These are phyloP conservation scores for Glycine latifolia DNA, from an alignment of 306 rosid species.

Conservation along the genomic window DNA sequence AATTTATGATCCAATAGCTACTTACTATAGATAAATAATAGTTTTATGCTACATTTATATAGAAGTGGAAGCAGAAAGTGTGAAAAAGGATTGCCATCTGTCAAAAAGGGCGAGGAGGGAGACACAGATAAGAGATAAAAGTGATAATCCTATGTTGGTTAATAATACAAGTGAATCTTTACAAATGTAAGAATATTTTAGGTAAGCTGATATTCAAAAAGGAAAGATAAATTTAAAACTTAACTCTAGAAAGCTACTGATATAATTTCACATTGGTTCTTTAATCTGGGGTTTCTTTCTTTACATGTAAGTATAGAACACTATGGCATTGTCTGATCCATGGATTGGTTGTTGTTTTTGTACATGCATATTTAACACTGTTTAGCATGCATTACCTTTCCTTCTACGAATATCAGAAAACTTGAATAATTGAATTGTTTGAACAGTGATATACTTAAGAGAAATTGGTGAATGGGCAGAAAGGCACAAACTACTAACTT, in stretches of 20 bases:
- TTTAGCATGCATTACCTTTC: background rate
- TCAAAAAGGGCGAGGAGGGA: background rate
- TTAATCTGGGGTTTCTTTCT: slow-evolving; percentile 20
- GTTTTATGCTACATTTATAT: slow-evolving; percentile 7
- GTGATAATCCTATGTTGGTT: background rate
- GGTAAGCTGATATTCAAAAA: background rate
- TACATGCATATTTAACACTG: background rate
- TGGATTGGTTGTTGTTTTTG: background rate
- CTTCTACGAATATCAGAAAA: too few species aligned
- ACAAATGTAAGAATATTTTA: background rate
- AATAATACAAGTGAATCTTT: too few species aligned
- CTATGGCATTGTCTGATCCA: background rate
- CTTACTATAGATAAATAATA: background rate
- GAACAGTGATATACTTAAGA: too few species aligned
- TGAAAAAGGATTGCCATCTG: background rate
- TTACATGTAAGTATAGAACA: background rate
- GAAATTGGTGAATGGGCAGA: too few species aligned
- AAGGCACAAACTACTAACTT: too few species aligned
- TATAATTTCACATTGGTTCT: background rate
- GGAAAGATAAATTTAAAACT: background rate
- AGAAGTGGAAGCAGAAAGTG: slow-evolving; percentile 24
- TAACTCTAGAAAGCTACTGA: slow-evolving; percentile 2
- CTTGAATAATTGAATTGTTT: too few species aligned
- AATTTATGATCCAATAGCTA: background rate
- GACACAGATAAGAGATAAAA: background rate